Percentiles rank a stretch among this genome's conserved stretches.
Conservation (phyloP, 331 rosid species). For the Telfairia occidentalis region DNA sequence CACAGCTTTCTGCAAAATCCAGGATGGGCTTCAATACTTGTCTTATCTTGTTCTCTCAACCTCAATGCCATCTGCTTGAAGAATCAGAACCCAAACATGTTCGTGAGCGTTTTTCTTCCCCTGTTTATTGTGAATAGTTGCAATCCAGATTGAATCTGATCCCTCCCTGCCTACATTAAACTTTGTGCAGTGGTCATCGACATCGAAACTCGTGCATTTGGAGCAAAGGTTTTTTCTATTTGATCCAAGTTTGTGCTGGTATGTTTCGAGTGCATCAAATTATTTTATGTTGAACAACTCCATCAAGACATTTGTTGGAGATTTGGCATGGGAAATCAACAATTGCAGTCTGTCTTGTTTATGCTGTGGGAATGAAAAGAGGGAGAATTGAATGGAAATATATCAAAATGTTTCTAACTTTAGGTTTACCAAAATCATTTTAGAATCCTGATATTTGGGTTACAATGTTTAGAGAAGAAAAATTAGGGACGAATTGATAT, state of each 20-base stretch:
- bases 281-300: background rate
- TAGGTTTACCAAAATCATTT: background rate
- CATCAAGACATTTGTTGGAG: background rate
- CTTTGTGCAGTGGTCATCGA: background rate
- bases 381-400: background rate
- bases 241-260: conserved; percentile 10
- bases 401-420: background rate
- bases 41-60: conserved; percentile 62
- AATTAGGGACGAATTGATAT: background rate
- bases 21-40: conserved; percentile 75
- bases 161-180: background rate
- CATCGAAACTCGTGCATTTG: conserved; percentile 4
- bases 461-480: background rate
- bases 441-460: too few species aligned
- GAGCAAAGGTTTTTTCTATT: conserved; percentile 11
- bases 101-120: conserved; percentile 8
- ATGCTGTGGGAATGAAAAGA: background rate
- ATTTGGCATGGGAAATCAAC: background rate
- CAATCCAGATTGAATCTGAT: background rate
- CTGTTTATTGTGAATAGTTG: conserved; percentile 26
- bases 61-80: conserved; percentile 59
- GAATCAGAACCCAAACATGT: background rate
- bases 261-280: background rate
- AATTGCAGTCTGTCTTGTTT: background rate
- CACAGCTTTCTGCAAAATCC: conserved; percentile 66